Percentiles rank a stretch among this genome's conserved stretches.
These are phyloP conservation scores for Pleurotus giganteus DNA, from an alignment of 768 basidiomycete species.

Conservation along the genomic window DNA sequence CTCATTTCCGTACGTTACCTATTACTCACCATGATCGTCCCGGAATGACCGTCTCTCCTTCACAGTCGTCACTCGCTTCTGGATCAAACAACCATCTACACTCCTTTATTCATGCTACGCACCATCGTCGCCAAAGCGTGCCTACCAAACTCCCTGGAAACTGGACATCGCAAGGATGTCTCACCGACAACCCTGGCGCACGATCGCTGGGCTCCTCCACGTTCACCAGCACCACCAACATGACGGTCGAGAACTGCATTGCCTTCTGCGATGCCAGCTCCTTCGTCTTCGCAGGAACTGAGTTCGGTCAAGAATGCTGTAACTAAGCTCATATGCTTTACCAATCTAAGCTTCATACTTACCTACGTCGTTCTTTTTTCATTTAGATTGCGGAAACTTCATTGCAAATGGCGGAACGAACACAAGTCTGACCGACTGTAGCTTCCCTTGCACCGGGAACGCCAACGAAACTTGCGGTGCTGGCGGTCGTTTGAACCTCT, in stretches of 20 bases:
- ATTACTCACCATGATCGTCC: not conserved
- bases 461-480: constrained; percentile 59
- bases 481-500: constrained; percentile 57
- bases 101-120: constrained; percentile 20
- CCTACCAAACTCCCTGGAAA: constrained; percentile 45
- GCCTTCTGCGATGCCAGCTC: constrained; percentile 41
- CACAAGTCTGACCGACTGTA: constrained; percentile 52
- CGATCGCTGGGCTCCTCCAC: constrained; percentile 56
- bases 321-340: constrained; percentile 2
- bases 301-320: constrained; percentile 39
- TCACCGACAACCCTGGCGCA: constrained; percentile 55
- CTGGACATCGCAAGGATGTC: constrained; percentile 63
- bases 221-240: constrained; percentile 43
- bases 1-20: constrained; percentile 36
- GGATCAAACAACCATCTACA: constrained; percentile 17
- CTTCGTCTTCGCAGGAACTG: constrained; percentile 68
- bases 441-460: constrained; percentile 60
- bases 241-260: constrained; percentile 61
- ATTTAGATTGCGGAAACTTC: constrained; percentile 61
- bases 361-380: constrained; percentile 4
- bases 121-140: constrained; percentile 38
- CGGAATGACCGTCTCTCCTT: constrained; percentile 2
- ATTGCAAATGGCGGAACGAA: constrained; percentile 44
- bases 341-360: too few relatives aligned
- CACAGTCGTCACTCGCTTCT: constrained; percentile 24